Evolutionary conservation across 148 eudicot genomes (phyloP).

Genomic region (Spergularia marina): DNA sequence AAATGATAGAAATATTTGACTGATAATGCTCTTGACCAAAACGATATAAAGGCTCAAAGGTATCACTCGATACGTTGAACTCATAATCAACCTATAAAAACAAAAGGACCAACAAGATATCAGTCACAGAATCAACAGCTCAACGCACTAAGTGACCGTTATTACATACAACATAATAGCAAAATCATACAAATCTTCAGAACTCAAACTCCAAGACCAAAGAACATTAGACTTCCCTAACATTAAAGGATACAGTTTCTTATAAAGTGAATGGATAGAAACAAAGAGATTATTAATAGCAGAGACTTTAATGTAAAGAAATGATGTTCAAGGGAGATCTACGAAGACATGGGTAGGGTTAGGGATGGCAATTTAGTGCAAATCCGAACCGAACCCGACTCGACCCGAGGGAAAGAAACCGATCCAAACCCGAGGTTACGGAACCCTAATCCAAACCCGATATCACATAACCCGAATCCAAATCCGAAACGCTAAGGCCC

Average conservation of each 20-base stretch:
- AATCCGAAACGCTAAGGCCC: no score
- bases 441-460: no score
- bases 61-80: constrained; percentile 36
- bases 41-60: constrained; percentile 37
- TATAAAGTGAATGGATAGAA: background rate
- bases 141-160: background rate
- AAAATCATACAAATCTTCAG: background rate
- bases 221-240: background rate
- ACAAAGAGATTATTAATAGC: no score
- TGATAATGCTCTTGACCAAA: constrained; percentile 38
- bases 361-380: no score
- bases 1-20: constrained; percentile 57
- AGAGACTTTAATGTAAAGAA: background rate
- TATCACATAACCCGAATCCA: no score
- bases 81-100: constrained; percentile 69
- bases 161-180: background rate
- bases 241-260: background rate
- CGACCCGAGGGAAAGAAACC: no score
- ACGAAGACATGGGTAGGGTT: no score
- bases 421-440: no score
- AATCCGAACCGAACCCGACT: no score
- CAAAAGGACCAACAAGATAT: background rate
- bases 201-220: constrained; percentile 7
- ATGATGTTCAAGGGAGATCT: background rate
- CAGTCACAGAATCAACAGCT: background rate